Evolutionary conservation across 306 rosid genomes (phyloP), one percentile per base, ranked within the genome.

Genomic region (Psophocarpus tetragonolobus): DNA sequence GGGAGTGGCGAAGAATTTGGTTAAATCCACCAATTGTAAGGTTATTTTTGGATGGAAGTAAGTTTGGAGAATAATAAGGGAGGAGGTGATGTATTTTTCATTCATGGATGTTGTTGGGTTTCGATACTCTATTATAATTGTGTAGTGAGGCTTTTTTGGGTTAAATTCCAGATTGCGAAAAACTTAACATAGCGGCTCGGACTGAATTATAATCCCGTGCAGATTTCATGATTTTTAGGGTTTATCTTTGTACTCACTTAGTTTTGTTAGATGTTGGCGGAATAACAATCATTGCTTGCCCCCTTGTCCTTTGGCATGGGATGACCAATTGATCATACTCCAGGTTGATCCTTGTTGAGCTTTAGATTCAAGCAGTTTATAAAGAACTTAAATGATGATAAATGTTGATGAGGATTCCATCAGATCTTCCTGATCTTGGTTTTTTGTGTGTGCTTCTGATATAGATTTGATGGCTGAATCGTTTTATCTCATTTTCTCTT

Each of bases 321-420:
- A 36, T 71, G 71, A 18, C 60, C 12, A 29, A 5, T 60, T 27
- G 38, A 26, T 58, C 68, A 18, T 42, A 11, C 24, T 51, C 21
- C 21, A 6, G 61, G 58, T 18, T 77, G 41, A 36, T 27, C 33
- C 56, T 6, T 30, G 47, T 53, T 54, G 10, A 20, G 13, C 17
- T 21, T 29, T 75, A n/a, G 84, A 44, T 74, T 48, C 42, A 48
- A 62, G 66, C 61, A 66, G 38, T 76, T 63, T 81, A 51, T 8
- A 6, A 20, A 26, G 23, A 38, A 42, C 32, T 63, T 63, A 36
- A 83, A 47, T 30, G 62, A 45, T 24, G 33, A 33, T 68, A 72
- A 66, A 62, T 53, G 35, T 47, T 74, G 50, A 63, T 20, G 47
- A 14, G 83, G 57, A 48, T 50, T 44, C 57, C 38, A 45, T 66